Percentiles rank a stretch among this genome's conserved stretches.
Conservation (phyloP, 2,329 filamentous ascomycete genomes). For the Ceratocystis alfenasii region DNA sequence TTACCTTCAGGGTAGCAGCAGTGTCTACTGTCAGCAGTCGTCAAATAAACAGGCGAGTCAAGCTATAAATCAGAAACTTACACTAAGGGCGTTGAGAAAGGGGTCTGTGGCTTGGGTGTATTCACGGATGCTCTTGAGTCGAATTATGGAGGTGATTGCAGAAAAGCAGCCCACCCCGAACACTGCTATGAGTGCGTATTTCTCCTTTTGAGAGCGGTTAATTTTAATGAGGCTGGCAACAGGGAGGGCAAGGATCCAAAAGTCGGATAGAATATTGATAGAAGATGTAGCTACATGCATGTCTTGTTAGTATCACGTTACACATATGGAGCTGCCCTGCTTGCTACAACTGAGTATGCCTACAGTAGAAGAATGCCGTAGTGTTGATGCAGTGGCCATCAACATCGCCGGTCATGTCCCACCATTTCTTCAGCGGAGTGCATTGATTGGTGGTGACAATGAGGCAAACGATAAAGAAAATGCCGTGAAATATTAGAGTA, state of each 20-base stretch:
- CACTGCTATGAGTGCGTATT: conserved; percentile 37
- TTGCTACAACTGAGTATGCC: no score
- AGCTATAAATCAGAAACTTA: conserved; percentile 24
- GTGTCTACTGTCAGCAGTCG: neutral
- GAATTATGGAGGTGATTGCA: conserved; percentile 31
- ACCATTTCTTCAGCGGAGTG: conserved; percentile 33
- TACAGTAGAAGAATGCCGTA: conserved; percentile 34
- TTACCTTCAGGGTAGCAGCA: conserved; percentile 25
- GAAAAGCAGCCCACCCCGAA: conserved; percentile 34
- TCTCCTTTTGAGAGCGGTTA: conserved; percentile 38
- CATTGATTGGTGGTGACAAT: conserved; percentile 34
- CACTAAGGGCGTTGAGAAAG: conserved; percentile 25
- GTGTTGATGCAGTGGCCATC: conserved; percentile 33
- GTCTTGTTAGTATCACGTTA: neutral
- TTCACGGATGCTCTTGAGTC: conserved; percentile 32
- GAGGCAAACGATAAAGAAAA: conserved; percentile 34
- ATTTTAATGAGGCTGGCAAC: conserved; percentile 35
- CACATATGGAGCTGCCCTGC: neutral
- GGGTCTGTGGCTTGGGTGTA: conserved; percentile 31
- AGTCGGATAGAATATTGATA: conserved; percentile 38
- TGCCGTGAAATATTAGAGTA: conserved; percentile 31
- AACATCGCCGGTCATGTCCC: conserved; percentile 30
- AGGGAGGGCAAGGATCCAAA: conserved; percentile 36
- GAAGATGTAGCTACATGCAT: conserved; percentile 30
- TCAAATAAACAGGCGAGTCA: conserved; percentile 22